phyloP scores from a whole-genome alignment of 495 filamentous ascomycete genomes.

The Immersiella caudata region DNA sequence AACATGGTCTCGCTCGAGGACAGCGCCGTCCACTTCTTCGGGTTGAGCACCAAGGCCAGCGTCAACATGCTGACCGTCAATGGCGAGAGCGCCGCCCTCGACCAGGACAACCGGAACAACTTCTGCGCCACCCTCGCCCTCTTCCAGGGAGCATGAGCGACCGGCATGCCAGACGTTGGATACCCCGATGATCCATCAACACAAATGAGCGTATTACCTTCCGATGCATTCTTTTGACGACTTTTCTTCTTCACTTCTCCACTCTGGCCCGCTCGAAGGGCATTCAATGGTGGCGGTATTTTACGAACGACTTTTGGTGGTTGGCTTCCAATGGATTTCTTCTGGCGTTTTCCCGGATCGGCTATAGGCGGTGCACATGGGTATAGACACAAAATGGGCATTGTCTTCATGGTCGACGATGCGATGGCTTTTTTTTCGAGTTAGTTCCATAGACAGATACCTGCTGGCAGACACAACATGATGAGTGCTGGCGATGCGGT shows the following conservation, averaged over 20 bases:
- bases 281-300: constrained; percentile 5
- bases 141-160: constrained; percentile 42
- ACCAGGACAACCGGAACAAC: constrained; percentile 68
- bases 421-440: not conserved
- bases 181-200: not conserved
- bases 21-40: constrained; percentile 69
- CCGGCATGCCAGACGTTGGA: not conserved
- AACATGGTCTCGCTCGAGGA: constrained; percentile 86
- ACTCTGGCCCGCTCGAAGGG: not conserved
- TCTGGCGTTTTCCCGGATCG: not conserved
- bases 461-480: not conserved
- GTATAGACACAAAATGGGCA: constrained; percentile 10
- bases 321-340: not conserved
- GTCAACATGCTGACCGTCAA: constrained; percentile 78
- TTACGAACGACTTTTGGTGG: not conserved
- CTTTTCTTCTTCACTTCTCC: constrained; percentile 4
- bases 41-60: constrained; percentile 84
- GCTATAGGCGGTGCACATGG: not conserved
- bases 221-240: not conserved
- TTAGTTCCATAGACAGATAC: constrained; percentile 2
- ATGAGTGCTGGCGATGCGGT: not conserved
- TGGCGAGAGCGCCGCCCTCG: constrained; percentile 56
- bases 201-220: not conserved
- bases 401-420: not conserved
- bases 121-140: constrained; percentile 77